Conservation (phyloP, 2,329 filamentous ascomycete species). For the Chalaropsis ovoidea region DNA sequence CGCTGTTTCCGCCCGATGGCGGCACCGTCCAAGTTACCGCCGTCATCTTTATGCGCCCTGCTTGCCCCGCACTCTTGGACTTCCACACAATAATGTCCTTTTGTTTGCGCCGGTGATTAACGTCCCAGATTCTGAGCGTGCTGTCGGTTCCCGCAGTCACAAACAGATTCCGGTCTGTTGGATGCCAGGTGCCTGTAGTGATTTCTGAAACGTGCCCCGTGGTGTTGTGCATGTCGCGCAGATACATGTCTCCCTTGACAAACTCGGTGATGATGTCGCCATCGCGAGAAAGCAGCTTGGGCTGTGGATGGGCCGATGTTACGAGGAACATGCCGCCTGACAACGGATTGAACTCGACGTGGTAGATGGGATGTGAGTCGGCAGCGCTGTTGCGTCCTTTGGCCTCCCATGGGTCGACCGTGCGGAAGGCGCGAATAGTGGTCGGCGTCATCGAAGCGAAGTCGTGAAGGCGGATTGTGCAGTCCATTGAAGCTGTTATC, state of each 20-base stretch:
- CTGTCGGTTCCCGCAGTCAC: slow-evolving; percentile 91
- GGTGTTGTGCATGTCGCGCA: slow-evolving; percentile 94
- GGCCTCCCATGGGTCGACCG: slow-evolving; percentile 71
- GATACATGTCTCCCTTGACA: slow-evolving; percentile 95
- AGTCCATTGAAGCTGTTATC: slow-evolving; percentile 85
- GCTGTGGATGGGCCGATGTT: slow-evolving; percentile 78
- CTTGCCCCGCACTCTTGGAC: slow-evolving; percentile 75
- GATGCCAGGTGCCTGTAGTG: slow-evolving; percentile 83
- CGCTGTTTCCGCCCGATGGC: slow-evolving; percentile 62
- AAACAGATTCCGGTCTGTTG: slow-evolving; percentile 70
- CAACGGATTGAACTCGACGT: slow-evolving; percentile 74
- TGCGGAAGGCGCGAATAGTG: slow-evolving; percentile 87
- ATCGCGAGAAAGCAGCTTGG: slow-evolving; percentile 80
- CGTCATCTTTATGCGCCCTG: slow-evolving; percentile 88
- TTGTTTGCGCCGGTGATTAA: slow-evolving; percentile 81
- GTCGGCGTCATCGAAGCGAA: slow-evolving; percentile 93
- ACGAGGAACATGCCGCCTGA: slow-evolving; percentile 75
- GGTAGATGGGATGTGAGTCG: slow-evolving; percentile 81
- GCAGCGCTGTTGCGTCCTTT: slow-evolving; percentile 57
- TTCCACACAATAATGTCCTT: slow-evolving; percentile 95
- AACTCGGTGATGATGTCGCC: slow-evolving; percentile 80
- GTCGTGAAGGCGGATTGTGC: slow-evolving; percentile 84
- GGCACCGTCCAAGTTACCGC: slow-evolving; percentile 76
- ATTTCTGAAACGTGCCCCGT: slow-evolving; percentile 94
- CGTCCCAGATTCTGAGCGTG: slow-evolving; percentile 91